A percentile compares a stretch with the other conserved stretches of the same genome.
Evolutionary conservation across 139 green algal genomes (phyloP).

Genomic region (Spirogloea muscicola): DNA sequence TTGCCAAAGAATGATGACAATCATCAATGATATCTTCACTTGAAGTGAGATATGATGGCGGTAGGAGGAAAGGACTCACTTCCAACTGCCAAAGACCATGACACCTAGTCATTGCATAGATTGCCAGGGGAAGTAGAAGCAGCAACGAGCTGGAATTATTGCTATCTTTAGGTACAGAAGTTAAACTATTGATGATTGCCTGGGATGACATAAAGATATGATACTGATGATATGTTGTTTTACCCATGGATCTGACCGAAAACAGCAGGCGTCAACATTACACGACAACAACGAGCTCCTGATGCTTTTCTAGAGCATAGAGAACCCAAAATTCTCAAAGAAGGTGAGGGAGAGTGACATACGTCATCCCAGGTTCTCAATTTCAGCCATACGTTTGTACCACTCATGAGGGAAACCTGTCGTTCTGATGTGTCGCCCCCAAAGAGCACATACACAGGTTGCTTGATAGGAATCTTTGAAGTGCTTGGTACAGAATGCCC

Average conservation of each 20-base stretch:
- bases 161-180: neutral
- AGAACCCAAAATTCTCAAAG: neutral
- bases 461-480: constrained; percentile 13
- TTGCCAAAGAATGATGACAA: neutral
- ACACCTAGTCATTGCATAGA: too few relatives aligned
- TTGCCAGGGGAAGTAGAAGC: neutral
- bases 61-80: constrained; percentile 18
- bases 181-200: neutral
- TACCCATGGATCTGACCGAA: too few relatives aligned
- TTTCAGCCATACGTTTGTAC: constrained; percentile 60
- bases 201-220: too few relatives aligned
- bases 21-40: neutral
- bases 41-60: neutral
- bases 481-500: neutral
- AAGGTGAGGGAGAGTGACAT: neutral
- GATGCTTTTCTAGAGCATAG: too few relatives aligned
- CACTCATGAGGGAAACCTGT: constrained; percentile 61
- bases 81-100: constrained; percentile 11
- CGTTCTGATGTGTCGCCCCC: constrained; percentile 60
- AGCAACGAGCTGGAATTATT: neutral
- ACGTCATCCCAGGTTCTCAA: constrained; percentile 30
- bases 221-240: too few relatives aligned
- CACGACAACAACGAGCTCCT: neutral
- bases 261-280: too few relatives aligned
- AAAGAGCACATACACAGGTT: constrained; percentile 70